Conservation (phyloP, 2,329 filamentous ascomycete species). For the Pseudogymnoascus verrucosus region DNA sequence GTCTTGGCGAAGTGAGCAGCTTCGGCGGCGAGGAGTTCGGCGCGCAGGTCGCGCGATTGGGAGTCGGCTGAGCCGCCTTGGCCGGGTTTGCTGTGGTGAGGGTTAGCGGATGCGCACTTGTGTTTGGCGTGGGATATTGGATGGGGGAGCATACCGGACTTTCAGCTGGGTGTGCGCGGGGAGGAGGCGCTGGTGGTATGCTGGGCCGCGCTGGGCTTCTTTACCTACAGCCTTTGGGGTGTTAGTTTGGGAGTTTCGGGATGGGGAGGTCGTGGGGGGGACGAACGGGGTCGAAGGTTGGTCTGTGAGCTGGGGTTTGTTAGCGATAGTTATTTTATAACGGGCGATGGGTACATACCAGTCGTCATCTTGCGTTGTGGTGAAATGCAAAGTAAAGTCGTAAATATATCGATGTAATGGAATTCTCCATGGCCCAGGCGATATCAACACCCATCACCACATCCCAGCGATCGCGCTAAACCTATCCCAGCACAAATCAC, state of each 20-base stretch:
- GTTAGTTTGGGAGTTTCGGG: conserved; percentile 21
- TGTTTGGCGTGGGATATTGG: neutral
- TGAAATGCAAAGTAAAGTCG: neutral
- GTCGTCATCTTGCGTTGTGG: conserved; percentile 43
- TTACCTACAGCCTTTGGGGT: conserved; percentile 70
- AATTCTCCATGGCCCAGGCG: conserved; percentile 1
- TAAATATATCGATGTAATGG: conserved; percentile 12
- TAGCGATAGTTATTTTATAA: neutral
- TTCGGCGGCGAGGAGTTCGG: conserved; percentile 84
- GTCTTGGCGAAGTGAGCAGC: conserved; percentile 80
- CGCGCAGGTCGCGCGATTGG: conserved; percentile 68
- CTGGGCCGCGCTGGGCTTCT: conserved; percentile 85
- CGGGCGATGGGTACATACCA: conserved; percentile 18
- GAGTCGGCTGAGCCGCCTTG: conserved; percentile 77
- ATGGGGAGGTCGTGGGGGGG: neutral
- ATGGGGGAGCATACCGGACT: conserved; percentile 49
- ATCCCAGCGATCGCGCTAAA: neutral
- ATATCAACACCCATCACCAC: neutral
- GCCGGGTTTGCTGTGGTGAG: conserved; percentile 56
- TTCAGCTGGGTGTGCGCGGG: conserved; percentile 93
- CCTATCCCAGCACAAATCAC: neutral
- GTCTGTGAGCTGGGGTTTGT: conserved; percentile 56
- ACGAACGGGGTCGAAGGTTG: conserved; percentile 87
- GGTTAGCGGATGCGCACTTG: conserved; percentile 16
- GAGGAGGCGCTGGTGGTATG: conserved; percentile 91